Percentiles rank a stretch among this genome's conserved stretches.
These are phyloP conservation scores for Pythium dissotocum DNA, from an alignment of 352 stramenopile species.

Conservation along the genomic window DNA sequence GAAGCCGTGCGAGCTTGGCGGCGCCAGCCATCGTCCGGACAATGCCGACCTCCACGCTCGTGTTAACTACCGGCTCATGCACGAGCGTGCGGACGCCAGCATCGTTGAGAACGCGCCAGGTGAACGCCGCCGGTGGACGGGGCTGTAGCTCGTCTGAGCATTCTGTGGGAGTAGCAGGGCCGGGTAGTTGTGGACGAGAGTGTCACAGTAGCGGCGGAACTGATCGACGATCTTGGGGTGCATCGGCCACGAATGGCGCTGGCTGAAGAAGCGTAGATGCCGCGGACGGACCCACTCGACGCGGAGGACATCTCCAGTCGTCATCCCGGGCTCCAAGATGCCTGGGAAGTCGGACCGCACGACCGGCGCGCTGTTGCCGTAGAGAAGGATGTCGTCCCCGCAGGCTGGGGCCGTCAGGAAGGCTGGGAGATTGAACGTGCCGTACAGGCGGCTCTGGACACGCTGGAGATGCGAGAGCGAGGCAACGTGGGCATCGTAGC, in stretches of 20 bases:
- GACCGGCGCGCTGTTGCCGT: no score
- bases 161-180: neutral
- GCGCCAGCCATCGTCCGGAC: neutral
- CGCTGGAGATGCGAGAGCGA: neutral
- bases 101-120: neutral
- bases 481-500: neutral
- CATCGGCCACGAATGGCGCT: neutral
- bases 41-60: neutral
- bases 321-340: no score
- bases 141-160: neutral
- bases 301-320: no score
- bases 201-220: constrained; percentile 3
- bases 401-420: no score
- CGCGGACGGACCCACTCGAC: neutral
- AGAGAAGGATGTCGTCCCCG: neutral
- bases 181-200: neutral
- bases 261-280: neutral
- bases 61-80: neutral
- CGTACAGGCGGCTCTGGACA: neutral
- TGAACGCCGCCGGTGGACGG: neutral
- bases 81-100: neutral
- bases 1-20: neutral
- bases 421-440: neutral
- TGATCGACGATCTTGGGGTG: no score
- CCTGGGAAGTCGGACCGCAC: no score